A percentile compares a stretch with the other conserved stretches of the same genome.
These are phyloP conservation scores for Bombardia bombarda DNA, from an alignment of 495 filamentous ascomycete genomes.

Conservation along the genomic window DNA sequence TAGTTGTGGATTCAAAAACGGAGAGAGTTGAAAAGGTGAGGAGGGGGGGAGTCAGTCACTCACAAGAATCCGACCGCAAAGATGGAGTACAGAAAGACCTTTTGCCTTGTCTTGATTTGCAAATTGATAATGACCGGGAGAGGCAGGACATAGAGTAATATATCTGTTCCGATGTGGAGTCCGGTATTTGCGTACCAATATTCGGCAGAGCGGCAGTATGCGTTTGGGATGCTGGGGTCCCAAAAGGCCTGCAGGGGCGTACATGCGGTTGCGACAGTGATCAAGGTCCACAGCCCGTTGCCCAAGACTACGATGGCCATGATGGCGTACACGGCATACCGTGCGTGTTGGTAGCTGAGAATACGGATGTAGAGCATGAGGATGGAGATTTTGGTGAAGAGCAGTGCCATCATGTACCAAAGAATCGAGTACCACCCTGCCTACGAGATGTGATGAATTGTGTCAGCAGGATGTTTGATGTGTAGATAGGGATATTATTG, in stretches of 20 bases:
- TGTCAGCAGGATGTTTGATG: neutral
- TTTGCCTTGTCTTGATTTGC: constrained; percentile 13
- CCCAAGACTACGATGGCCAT: constrained; percentile 10
- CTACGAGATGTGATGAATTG: constrained; percentile 1
- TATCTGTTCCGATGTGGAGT: constrained; percentile 20
- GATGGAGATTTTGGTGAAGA: constrained; percentile 22
- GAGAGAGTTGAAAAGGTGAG: neutral
- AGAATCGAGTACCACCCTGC: constrained; percentile 22
- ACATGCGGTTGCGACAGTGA: constrained; percentile 17
- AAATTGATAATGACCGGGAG: constrained; percentile 21
- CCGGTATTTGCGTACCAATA: constrained; percentile 17
- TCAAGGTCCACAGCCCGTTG: constrained; percentile 15
- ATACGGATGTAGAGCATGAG: constrained; percentile 20
- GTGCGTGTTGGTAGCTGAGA: constrained; percentile 15
- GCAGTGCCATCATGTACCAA: constrained; percentile 19
- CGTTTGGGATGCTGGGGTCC: constrained; percentile 3
- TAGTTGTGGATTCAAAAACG: neutral
- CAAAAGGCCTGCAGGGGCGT: constrained; percentile 12
- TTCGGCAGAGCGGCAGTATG: constrained; percentile 8
- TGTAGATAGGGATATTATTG: neutral
- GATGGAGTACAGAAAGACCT: constrained; percentile 14
- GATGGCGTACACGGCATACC: constrained; percentile 10
- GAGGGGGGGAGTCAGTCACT: neutral
- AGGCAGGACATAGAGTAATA: constrained; percentile 25
- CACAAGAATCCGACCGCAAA: constrained; percentile 17